phyloP scores from a whole-genome alignment of 2,329 filamentous ascomycete species.

The Shiraia sp. region DNA sequence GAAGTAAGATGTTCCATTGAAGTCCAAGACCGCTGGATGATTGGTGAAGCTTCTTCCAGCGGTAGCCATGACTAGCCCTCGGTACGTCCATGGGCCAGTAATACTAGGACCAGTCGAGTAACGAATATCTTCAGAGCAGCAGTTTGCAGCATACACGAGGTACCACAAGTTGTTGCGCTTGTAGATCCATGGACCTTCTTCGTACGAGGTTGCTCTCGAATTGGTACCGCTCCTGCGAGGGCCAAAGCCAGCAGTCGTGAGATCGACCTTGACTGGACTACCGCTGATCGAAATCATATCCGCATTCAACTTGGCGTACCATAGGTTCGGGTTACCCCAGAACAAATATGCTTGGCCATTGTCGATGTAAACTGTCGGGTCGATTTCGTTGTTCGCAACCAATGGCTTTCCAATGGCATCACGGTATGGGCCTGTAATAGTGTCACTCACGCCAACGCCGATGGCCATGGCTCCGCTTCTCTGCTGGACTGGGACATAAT shows the following conservation, averaged over 20 bases:
- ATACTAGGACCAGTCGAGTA: constrained; percentile 18
- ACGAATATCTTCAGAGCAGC: constrained; percentile 21
- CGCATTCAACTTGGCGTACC: constrained; percentile 15
- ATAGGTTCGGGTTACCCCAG: constrained; percentile 19
- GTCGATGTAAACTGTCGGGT: constrained; percentile 20
- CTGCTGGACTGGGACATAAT: constrained; percentile 16
- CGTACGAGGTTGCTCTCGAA: constrained; percentile 9
- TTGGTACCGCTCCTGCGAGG: constrained; percentile 7
- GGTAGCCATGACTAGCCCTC: constrained; percentile 18
- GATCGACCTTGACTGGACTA: constrained; percentile 8
- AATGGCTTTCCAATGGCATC: constrained; percentile 18
- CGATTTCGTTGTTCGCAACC: constrained; percentile 18
- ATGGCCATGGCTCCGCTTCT: constrained; percentile 15
- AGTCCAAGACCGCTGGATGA: constrained; percentile 17
- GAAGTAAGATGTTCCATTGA: constrained; percentile 16
- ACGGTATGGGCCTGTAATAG: constrained; percentile 15
- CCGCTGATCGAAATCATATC: constrained; percentile 20
- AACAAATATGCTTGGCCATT: constrained; percentile 21
- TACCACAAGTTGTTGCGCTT: constrained; percentile 17
- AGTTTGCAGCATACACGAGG: constrained; percentile 20
- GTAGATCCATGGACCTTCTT: constrained; percentile 21
- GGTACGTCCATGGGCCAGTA: constrained; percentile 21
- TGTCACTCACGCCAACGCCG: constrained; percentile 15
- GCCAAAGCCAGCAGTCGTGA: constrained; percentile 16
- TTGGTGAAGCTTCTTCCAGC: constrained; percentile 20